Conservation (phyloP, 257 asterid genomes). For the Solanum okadae region DNA sequence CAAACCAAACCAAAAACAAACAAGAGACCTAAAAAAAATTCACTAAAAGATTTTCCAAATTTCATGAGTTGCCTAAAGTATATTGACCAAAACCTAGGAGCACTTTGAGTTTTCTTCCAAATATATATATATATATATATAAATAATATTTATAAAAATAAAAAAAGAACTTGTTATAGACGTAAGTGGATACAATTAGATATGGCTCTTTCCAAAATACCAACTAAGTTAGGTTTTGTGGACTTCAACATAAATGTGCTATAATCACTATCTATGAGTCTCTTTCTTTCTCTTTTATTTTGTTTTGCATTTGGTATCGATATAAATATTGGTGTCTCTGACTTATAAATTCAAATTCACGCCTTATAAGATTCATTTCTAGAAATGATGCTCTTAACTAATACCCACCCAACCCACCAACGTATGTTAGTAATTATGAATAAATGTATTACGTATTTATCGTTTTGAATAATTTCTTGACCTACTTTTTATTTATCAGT, state of each 20-base stretch:
- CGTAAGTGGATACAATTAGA: neutral
- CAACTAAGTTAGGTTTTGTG: neutral
- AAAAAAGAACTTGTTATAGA: neutral
- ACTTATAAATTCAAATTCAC: neutral
- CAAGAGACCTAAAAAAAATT: neutral
- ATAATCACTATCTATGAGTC: neutral
- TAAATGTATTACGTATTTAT: neutral
- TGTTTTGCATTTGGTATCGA: neutral
- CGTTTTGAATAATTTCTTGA: neutral
- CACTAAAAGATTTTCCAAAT: neutral
- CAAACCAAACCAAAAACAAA: neutral
- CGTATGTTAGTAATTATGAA: neutral
- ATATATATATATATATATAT: no score
- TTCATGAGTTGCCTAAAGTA: neutral
- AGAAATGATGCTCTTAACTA: neutral
- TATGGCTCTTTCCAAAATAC: neutral
- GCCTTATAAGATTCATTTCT: neutral
- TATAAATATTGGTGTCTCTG: neutral
- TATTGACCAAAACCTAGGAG: neutral
- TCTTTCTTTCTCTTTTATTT: neutral
- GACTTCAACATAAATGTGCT: neutral
- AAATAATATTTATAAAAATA: no score
- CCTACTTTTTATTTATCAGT: neutral
- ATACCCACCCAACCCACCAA: neutral
- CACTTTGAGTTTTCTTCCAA: neutral